Percentiles rank a stretch among this genome's conserved stretches.
Evolutionary conservation across 257 asterid genomes (phyloP).

Genomic region (Ballota nigra): DNA sequence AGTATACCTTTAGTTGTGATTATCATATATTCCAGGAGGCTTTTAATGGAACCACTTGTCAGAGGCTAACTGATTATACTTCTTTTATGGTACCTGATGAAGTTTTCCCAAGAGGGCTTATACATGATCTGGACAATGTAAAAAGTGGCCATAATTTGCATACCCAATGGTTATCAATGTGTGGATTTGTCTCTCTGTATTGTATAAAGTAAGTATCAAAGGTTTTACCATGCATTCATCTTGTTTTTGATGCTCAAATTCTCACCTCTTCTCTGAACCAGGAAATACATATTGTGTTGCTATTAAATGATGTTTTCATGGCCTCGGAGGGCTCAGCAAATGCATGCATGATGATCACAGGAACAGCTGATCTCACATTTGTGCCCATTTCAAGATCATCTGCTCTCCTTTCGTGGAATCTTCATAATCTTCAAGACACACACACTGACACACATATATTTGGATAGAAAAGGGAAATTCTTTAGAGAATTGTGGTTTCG

Average conservation of each 20-base stretch:
- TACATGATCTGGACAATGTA: conserved; percentile 43
- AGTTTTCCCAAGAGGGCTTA: conserved; percentile 61
- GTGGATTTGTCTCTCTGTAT: conserved; percentile 81
- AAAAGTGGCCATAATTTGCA: conserved; percentile 37
- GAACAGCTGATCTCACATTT: conserved; percentile 68
- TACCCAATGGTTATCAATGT: conserved; percentile 79
- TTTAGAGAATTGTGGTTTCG: too few relatives aligned
- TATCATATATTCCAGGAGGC: conserved; percentile 45
- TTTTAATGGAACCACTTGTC: conserved; percentile 37
- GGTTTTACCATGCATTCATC: background rate
- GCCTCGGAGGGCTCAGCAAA: conserved; percentile 71
- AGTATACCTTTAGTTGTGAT: conserved; percentile 8
- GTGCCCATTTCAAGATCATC: conserved; percentile 59
- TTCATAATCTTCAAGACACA: conserved; percentile 56
- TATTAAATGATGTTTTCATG: conserved; percentile 53
- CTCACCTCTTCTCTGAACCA: conserved; percentile 40
- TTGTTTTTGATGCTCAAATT: conserved; percentile 26
- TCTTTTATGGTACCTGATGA: conserved; percentile 74
- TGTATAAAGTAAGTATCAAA: conserved; percentile 58
- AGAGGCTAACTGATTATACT: conserved; percentile 58
- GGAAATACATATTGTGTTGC: conserved; percentile 78
- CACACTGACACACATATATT: background rate
- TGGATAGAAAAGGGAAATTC: too few relatives aligned
- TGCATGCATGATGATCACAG: conserved; percentile 76
- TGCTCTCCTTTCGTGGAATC: conserved; percentile 48